Evolutionary conservation across 108 stramenopile species (phyloP).

Genomic region (Nitzschia sp.): DNA sequence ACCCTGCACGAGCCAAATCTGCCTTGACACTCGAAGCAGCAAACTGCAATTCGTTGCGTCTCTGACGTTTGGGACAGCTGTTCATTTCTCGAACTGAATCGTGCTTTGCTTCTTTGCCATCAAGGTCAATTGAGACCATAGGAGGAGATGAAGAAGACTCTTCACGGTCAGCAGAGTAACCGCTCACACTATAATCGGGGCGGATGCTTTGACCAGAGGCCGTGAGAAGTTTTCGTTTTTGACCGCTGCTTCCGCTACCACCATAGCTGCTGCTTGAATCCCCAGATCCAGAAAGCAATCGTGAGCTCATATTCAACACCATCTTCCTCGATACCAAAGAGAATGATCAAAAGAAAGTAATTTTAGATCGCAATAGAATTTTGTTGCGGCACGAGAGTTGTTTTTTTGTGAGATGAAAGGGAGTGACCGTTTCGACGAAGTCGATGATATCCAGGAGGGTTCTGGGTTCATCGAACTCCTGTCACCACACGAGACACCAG

Average conservation of each 20-base stretch:
- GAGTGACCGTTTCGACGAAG: no score
- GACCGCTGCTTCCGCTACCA: constrained; percentile 15
- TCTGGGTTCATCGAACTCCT: no score
- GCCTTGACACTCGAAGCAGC: constrained; percentile 21
- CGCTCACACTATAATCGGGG: constrained; percentile 24
- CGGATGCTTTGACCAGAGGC: constrained; percentile 1
- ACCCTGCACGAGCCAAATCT: constrained; percentile 33
- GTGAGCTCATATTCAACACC: constrained; percentile 21
- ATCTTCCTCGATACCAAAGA: constrained; percentile 3
- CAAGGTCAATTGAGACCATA: constrained; percentile 25
- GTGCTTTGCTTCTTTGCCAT: constrained; percentile 9
- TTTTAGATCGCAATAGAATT: background rate
- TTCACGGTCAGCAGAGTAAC: constrained; percentile 37
- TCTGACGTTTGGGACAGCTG: constrained; percentile 36
- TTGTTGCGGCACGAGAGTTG: background rate
- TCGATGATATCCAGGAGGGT: no score
- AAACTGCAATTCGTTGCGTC: constrained; percentile 27
- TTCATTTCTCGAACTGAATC: background rate
- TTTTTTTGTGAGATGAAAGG: background rate
- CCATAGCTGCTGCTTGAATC: constrained; percentile 16
- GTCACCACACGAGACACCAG: no score
- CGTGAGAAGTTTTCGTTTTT: constrained; percentile 4
- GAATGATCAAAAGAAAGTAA: background rate
- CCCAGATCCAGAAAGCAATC: constrained; percentile 13
- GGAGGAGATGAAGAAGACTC: constrained; percentile 14